Conservation (phyloP, 176 grass and related monocot species). For the Rhipidocladum racemiflorum region DNA sequence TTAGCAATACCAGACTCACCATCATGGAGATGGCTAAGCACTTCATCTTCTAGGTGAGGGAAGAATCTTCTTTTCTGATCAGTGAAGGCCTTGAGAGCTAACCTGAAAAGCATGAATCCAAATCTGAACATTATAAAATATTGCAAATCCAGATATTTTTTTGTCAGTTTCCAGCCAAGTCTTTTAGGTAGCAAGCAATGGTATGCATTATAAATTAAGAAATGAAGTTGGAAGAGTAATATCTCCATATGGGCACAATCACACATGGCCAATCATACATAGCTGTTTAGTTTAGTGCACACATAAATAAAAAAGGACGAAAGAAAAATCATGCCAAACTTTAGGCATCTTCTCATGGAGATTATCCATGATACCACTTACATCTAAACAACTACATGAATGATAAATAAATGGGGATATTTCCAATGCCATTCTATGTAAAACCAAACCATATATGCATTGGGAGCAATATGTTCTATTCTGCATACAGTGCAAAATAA, state of each 20-base stretch:
- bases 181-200: neutral
- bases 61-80: conserved; percentile 95
- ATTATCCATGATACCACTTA: neutral
- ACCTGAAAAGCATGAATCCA: conserved; percentile 54
- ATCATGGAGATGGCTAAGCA: conserved; percentile 48
- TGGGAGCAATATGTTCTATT: neutral
- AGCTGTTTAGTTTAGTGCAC: neutral
- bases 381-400: neutral
- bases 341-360: neutral
- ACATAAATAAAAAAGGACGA: neutral
- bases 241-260: neutral
- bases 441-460: neutral
- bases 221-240: neutral
- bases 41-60: conserved; percentile 90
- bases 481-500: neutral
- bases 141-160: neutral
- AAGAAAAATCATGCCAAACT: neutral
- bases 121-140: neutral
- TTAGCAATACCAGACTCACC: conserved; percentile 50
- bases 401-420: neutral
- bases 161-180: neutral
- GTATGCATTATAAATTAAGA: neutral
- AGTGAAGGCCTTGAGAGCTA: conserved; percentile 94
- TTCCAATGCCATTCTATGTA: neutral
- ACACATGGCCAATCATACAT: neutral